phyloP scores from a whole-genome alignment of 176 grass and related monocot species.

The Oryza coarctata region DNA sequence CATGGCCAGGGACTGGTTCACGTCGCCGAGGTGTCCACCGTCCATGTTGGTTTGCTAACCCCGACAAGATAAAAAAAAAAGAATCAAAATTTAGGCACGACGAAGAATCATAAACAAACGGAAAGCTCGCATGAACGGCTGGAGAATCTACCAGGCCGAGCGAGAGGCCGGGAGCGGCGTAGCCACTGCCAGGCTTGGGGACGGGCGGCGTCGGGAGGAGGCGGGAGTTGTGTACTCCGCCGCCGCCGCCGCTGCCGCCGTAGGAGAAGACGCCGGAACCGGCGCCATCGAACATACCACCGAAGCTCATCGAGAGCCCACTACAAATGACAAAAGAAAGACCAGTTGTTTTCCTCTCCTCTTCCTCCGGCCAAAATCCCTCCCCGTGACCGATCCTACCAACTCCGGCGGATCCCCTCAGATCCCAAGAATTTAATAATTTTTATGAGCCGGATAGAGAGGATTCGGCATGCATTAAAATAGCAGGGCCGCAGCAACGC shows the following conservation, averaged over 20 bases:
- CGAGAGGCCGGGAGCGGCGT: slow-evolving; percentile 63
- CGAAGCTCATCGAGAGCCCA: slow-evolving; percentile 76
- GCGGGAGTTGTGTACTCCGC: slow-evolving; percentile 29
- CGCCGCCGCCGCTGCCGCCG: slow-evolving; percentile 31
- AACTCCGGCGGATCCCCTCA: slow-evolving; percentile 26
- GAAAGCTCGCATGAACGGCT: neutral
- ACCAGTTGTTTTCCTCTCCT: slow-evolving; percentile 9
- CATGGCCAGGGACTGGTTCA: slow-evolving; percentile 25
- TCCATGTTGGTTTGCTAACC: slow-evolving; percentile 58
- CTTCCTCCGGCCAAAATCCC: slow-evolving; percentile 29
- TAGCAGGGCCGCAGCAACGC: neutral
- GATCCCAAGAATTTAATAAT: slow-evolving; percentile 43
- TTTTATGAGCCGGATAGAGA: slow-evolving; percentile 10
- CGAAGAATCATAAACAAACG: neutral
- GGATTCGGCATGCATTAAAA: slow-evolving; percentile 44
- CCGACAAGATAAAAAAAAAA: neutral
- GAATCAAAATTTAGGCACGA: neutral
- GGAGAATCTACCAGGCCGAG: slow-evolving; percentile 67
- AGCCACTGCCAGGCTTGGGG: slow-evolving; percentile 37
- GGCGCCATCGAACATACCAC: slow-evolving; percentile 77
- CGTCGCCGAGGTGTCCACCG: slow-evolving; percentile 41
- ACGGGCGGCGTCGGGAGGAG: slow-evolving; percentile 35
- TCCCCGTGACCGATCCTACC: slow-evolving; percentile 16
- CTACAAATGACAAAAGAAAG: neutral
- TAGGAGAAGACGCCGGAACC: slow-evolving; percentile 69